A percentile compares a stretch with the other conserved stretches of the same genome.
These are phyloP conservation scores for Pseudotulostoma volvatum DNA, from an alignment of 495 filamentous ascomycete species.

Conservation along the genomic window DNA sequence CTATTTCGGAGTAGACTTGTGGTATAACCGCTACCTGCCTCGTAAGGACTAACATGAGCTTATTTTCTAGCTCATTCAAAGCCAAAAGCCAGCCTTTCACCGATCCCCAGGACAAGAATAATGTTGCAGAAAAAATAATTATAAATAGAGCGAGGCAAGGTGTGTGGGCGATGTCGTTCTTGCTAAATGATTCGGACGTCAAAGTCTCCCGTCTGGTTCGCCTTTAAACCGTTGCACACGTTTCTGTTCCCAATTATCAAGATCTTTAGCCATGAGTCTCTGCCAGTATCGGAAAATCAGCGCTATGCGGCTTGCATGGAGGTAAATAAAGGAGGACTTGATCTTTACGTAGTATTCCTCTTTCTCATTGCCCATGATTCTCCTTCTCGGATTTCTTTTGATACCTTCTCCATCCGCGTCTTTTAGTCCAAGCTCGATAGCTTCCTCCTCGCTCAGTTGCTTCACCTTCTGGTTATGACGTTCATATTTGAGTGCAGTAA, in stretches of 20 bases:
- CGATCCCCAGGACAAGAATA: too few relatives aligned
- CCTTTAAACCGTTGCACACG: slow-evolving; percentile 75
- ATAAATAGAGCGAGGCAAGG: too few relatives aligned
- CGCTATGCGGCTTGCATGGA: not conserved
- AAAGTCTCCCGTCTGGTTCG: slow-evolving; percentile 68
- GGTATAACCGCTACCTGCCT: too few relatives aligned
- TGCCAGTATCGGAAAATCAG: slow-evolving; percentile 17
- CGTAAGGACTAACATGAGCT: too few relatives aligned
- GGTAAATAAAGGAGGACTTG: too few relatives aligned
- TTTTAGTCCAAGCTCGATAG: slow-evolving; percentile 51
- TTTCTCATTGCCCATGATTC: slow-evolving; percentile 40
- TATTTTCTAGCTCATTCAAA: too few relatives aligned
- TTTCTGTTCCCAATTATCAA: slow-evolving; percentile 94
- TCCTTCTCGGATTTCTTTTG: slow-evolving; percentile 29
- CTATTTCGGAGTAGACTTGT: too few relatives aligned
- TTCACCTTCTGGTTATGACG: slow-evolving; percentile 74
- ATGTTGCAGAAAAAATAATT: too few relatives aligned
- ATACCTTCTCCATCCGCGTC: slow-evolving; percentile 29
- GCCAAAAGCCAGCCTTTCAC: too few relatives aligned
- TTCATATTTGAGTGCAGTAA: slow-evolving; percentile 85
- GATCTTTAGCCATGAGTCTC: slow-evolving; percentile 78
- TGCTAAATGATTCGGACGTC: too few relatives aligned
- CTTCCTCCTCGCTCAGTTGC: slow-evolving; percentile 65
- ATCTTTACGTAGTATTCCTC: slow-evolving; percentile 95
- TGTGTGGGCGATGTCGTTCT: too few relatives aligned